Evolutionary conservation across 2,329 filamentous ascomycete species (phyloP), one percentile per base, ranked within the genome.

Genomic region (Bimuria novae-zelandiae): DNA sequence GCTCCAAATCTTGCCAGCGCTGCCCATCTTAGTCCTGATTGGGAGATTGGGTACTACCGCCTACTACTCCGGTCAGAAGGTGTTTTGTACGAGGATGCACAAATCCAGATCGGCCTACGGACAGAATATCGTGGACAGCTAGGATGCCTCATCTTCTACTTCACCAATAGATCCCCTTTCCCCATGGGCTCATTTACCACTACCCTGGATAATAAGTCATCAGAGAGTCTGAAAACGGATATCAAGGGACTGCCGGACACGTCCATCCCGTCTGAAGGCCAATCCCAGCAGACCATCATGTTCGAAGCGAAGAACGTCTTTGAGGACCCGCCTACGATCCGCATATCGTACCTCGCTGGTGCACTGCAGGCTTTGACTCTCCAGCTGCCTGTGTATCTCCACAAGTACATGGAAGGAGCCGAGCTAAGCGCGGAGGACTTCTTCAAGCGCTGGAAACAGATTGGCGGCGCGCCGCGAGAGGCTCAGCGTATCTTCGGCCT

Each of bases 371-470:
- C 91, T 1, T 80, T 97, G 33, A 99, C 94, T 0, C 79, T 99
- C 35, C 93, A 95, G 73, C 81, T 99, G 4, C 94, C 94, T 0
- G 84, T 99, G 3, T 80, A 90, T 0, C 84, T 93, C 49, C 93
- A 97, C 76, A 96, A 97, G 72, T 99, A 96, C 70, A 97, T 97
- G 92, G 92, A 97, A 58, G 85, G 90, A 0, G 92, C 94, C 0
- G 88, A 94, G 51, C 80, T 99, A 33, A 84, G 84, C 6, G 86
- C 88, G 0, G 94, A 99, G 47, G 94, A 99, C 70, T 99, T 97
- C 76, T 99, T 99, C 84, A 97, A 95, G 80, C 83, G 95, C 46
- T 99, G 94, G 94, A 95, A 96, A 80, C 94, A 99, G 76, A 97
- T 99, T 64, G 94, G 94, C 11, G 91, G 89, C 4, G 85, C 85